Evolutionary conservation across 257 asterid genomes (phyloP), one percentile per base, ranked within the genome.

Genomic region (Paulownia fortunei): DNA sequence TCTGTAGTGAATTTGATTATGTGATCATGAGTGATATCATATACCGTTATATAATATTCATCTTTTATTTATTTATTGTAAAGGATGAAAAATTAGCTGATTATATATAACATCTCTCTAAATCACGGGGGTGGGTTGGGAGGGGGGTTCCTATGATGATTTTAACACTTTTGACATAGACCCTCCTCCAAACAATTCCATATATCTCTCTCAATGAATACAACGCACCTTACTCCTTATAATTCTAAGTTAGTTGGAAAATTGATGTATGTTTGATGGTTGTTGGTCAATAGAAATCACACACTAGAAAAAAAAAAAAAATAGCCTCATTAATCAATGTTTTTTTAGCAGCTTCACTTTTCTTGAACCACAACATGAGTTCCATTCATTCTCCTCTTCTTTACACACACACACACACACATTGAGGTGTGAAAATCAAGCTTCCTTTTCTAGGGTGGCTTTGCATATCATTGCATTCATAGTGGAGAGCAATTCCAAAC

Each of bases 381-480:
- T 67, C 11, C 21, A 46, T 32, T 52, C 62, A 32, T 16, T 64
- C 37, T 54, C 19, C n/a, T 44, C 21, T 10, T 42, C 63, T 39
- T 52, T 63, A 6, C 19, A 5, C 70, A 64, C 56, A 15, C 2
- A 21, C 9, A 18, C 12, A 61, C 72, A 55, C 39, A 60, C 15
- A 51, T 69, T 60, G 47, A 82, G 84, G 79, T 88, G 90, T 88
- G 90, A 84, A 73, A 77, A 84, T 34, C 84, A 88, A 86, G 90
- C 69, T 81, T 82, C 79, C 21, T 54, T 55, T 55, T 71, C 34
- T 3, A 41, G 84, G 84, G 66, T 26, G 67, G 67, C 84, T 65
- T 74, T 46, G 60, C 69, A 56, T 52, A 87, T 87, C 80, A 83
- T 87, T 79, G 73, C 81, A 69, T 72, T 44, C 30, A 19, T 77